Base-by-base conservation (phyloP, 2,329 filamentous ascomycete genomes). In the Thermoascus crustaceus region DNA sequence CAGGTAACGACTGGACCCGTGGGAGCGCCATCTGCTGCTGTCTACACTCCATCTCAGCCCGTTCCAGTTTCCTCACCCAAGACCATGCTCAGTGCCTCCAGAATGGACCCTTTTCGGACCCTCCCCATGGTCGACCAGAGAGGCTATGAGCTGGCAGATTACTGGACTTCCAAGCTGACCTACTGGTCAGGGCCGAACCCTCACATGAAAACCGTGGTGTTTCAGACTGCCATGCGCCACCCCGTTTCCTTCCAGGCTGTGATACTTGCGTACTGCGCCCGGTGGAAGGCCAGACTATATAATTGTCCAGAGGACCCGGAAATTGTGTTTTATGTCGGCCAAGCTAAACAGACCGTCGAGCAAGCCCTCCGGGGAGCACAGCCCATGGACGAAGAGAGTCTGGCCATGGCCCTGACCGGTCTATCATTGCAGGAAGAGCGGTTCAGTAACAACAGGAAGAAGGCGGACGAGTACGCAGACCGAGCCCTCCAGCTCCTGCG, bases 131-230 rank as follows among this genome's bases (percentile, higher is more conserved):
- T 38, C 3, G 44, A 47, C 10, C 42, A 34, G 4, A 50, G 53
- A n/a, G 54, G 58, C 18, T 41, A 55, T 26, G 52, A 58, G 24
- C 44, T 64, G 26, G 46, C 49, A 3, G 55, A 63, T 29, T 54
- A 49, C 29, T 65, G 59, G 59, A 53, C 46, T 2, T 53, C 45
- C 31, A 57, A 53, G 29, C 45, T 64, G 31, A 50, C 51, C 1
- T 64, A 64, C 37, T 65, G 61, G 61, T 64, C 62, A 6, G 61
- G 62, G 2, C 56, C 60, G 36, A 64, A 64, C 35, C 35, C 42
- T 17, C 47, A 57, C 22, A 43, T 64, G 16, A 65, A 64, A 38
- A 48, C 55, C 7, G 46, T 48, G 7, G 52, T 60, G 5, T 63
- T 62, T 37, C 51, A 49, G 25, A 47, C 49, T 3, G 53, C 60